These are phyloP conservation scores for Trametes sanguinea DNA, from an alignment of 768 basidiomycete species.

Conservation along the genomic window DNA sequence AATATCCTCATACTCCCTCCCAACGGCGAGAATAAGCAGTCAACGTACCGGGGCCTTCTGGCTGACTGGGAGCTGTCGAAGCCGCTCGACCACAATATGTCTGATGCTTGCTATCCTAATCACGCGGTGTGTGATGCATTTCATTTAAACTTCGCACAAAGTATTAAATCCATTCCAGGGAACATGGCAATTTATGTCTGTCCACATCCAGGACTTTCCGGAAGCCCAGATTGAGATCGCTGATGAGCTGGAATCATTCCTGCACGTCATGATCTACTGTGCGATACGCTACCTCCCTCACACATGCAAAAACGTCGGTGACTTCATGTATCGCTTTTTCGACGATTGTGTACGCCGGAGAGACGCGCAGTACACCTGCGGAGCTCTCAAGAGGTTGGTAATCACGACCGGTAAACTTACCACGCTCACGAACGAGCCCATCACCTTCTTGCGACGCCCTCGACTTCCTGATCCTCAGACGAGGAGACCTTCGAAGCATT, in stretches of 20 bases:
- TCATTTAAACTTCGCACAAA: too few relatives aligned
- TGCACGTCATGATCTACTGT: slow-evolving; percentile 4
- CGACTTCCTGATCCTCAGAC: too few relatives aligned
- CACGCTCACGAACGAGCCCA: too few relatives aligned
- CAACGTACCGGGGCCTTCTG: neutral
- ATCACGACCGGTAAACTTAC: too few relatives aligned
- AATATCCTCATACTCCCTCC: slow-evolving; percentile 4
- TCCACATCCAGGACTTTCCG: neutral
- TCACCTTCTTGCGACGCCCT: too few relatives aligned
- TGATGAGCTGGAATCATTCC: slow-evolving; percentile 13
- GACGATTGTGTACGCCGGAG: neutral
- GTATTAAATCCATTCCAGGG: neutral
- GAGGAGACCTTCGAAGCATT: too few relatives aligned
- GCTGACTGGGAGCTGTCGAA: slow-evolving; percentile 12
- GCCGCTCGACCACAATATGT: neutral
- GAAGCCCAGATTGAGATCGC: neutral
- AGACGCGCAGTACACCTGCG: too few relatives aligned
- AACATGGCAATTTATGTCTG: slow-evolving; percentile 17
- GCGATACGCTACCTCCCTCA: slow-evolving; percentile 17
- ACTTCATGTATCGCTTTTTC: slow-evolving; percentile 15
- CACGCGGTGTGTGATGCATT: neutral
- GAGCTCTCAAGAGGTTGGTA: too few relatives aligned
- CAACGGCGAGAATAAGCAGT: neutral
- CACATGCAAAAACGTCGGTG: slow-evolving; percentile 11
- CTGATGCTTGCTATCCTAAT: neutral